Base-by-base conservation (phyloP, 2,329 filamentous ascomycete genomes). In the Botrytis fragariae region DNA sequence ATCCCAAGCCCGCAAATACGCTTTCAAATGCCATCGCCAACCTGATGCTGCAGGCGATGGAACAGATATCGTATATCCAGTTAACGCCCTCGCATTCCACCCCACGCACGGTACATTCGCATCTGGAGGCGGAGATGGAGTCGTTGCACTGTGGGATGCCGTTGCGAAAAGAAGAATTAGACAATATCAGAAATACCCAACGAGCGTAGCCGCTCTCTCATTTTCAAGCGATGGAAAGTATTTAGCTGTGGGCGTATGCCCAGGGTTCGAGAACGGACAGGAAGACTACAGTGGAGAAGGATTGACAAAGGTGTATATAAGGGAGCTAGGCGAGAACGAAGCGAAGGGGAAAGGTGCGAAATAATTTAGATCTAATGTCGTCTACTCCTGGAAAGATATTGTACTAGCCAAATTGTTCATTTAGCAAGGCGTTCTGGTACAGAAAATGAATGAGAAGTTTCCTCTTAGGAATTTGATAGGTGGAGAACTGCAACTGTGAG, bases 21-120 rank as follows among this genome's bases (percentile, higher is more conserved):
- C 96, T 22, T 99, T 99, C 89, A 99, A 99, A 83, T 99, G 96
- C 83, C 96, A 99, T 83, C 89, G 96, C 7, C 93, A 97, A 82
- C 87, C 90, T 1, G 87, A 86, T 16, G 83, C 89, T 2, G 87
- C 91, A 59, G 86, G 87, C 16, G 87, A 88, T 57, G 82, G 44
- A 81, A 84, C 71, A 87, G 91, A 93, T 79, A 85, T 93, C 3
- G 90, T 93, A 3, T 93, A 92, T 78, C 91, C 91, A 0, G 91
- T 93, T 70, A 91, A 93, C 77, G 88, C 91, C 8, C 83, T 93
- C 12, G 86, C 90, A 0, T 93, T 92, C 80, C 90, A 93, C 79
- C 91, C 91, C 3, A 81, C 89, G 2, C 86, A 90, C 76, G 81
- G 80, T 35, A 91, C 90, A 0, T 93, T 93, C 81, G 91, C 91